Evolutionary conservation across 805 yeast species (phyloP).

Genomic region (Myxozyma vanderwaltii): DNA sequence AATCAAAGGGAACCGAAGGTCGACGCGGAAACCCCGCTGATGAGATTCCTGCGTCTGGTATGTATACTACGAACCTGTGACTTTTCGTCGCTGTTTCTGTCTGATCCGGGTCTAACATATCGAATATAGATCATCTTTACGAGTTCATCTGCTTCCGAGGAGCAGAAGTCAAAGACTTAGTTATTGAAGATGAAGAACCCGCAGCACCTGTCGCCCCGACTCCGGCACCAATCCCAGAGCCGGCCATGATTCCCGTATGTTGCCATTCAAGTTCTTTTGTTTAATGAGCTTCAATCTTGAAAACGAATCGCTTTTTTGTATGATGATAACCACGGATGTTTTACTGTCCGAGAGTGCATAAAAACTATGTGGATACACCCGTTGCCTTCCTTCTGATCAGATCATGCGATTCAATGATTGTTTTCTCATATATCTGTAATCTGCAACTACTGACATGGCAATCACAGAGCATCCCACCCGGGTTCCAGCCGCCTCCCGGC

Average conservation of each 20-base stretch:
- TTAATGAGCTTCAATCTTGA: not conserved
- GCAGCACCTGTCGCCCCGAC: constrained; percentile 56
- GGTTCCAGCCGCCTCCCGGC: constrained; percentile 25
- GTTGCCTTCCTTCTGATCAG: constrained; percentile 52
- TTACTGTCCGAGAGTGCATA: constrained; percentile 40
- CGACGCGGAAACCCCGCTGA: constrained; percentile 67
- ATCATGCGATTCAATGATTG: not conserved
- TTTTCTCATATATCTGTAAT: not conserved
- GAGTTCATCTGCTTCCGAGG: constrained; percentile 86
- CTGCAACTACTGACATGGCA: not conserved
- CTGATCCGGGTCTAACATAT: not conserved
- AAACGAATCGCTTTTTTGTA: not conserved
- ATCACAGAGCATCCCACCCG: constrained; percentile 21
- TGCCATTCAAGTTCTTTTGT: not conserved
- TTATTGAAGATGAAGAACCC: constrained; percentile 72
- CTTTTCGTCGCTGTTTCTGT: not conserved
- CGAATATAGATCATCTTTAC: constrained; percentile 54
- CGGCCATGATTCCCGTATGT: constrained; percentile 43
- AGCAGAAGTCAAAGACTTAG: constrained; percentile 85
- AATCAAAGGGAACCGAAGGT: constrained; percentile 91
- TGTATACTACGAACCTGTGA: not conserved
- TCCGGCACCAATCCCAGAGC: constrained; percentile 51
- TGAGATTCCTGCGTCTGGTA: constrained; percentile 67
- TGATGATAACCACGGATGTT: constrained; percentile 44
- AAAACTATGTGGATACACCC: constrained; percentile 44